These are phyloP conservation scores for Moelleriella libera DNA, from an alignment of 2,329 filamentous ascomycete species.

Conservation along the genomic window DNA sequence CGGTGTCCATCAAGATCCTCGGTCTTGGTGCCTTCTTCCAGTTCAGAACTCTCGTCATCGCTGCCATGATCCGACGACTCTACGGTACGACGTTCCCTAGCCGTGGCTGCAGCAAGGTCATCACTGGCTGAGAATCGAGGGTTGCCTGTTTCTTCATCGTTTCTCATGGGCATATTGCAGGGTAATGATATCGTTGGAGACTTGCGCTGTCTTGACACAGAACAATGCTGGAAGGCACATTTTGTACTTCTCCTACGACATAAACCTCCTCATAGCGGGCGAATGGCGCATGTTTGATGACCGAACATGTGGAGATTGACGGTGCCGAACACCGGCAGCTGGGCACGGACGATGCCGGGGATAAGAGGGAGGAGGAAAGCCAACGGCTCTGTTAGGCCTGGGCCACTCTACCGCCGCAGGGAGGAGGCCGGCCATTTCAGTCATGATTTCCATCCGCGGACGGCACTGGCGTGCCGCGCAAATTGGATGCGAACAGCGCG, in stretches of 20 bases:
- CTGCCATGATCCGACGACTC: neutral
- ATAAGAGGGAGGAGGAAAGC: neutral
- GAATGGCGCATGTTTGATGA: neutral
- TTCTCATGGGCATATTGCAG: neutral
- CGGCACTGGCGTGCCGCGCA: too few species aligned
- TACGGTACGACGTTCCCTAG: too few species aligned
- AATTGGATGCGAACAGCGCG: too few species aligned
- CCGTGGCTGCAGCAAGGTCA: too few species aligned
- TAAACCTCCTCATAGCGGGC: neutral
- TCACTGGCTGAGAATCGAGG: neutral
- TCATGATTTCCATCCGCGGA: neutral
- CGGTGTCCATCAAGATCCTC: conserved; percentile 8
- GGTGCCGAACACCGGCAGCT: neutral
- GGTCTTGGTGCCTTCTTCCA: conserved; percentile 1
- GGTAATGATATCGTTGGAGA: neutral
- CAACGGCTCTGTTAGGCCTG: too few species aligned
- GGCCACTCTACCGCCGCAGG: neutral
- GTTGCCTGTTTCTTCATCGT: neutral
- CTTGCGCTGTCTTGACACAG: too few species aligned
- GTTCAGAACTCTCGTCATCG: neutral
- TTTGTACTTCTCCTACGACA: neutral
- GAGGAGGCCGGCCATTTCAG: neutral
- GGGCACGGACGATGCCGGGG: neutral
- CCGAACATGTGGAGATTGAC: neutral
- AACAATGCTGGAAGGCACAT: neutral